Percentiles rank a stretch among this genome's conserved stretches.
Evolutionary conservation across 2,329 filamentous ascomycete genomes (phyloP).

Genomic region (Ceratocystis ficicola): DNA sequence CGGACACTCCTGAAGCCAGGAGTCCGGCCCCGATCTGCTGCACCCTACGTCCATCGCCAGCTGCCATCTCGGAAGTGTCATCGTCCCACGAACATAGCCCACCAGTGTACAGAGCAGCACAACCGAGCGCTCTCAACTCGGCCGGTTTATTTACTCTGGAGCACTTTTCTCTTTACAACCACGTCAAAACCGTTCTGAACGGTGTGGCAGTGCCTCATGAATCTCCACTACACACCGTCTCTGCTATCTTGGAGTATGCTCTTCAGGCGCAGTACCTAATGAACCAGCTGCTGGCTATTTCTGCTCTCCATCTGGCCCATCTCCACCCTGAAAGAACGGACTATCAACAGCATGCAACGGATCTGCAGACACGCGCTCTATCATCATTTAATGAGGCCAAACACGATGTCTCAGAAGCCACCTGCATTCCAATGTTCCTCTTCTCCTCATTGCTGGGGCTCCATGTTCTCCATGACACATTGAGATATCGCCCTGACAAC

Average conservation of each 20-base stretch:
- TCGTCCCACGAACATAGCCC: background rate
- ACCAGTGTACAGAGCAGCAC: background rate
- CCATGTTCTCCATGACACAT: background rate
- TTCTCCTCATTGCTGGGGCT: background rate
- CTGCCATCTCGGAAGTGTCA: background rate
- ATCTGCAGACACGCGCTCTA: constrained; percentile 36
- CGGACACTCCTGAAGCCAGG: background rate
- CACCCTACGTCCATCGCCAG: background rate
- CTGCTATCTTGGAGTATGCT: constrained; percentile 23
- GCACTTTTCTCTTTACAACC: constrained; percentile 31
- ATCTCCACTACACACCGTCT: background rate
- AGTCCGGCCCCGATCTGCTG: background rate
- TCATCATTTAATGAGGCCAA: constrained; percentile 18
- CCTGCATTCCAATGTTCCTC: background rate
- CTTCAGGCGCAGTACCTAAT: constrained; percentile 35
- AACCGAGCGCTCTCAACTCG: background rate
- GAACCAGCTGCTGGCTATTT: constrained; percentile 36
- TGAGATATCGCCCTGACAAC: background rate
- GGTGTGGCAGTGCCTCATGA: constrained; percentile 23
- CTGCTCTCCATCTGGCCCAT: constrained; percentile 34
- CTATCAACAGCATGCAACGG: constrained; percentile 32
- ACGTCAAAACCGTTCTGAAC: constrained; percentile 27
- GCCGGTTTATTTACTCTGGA: constrained; percentile 29
- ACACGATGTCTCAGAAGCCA: background rate
- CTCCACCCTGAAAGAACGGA: constrained; percentile 25